Evolutionary conservation across 1,284 basidiomycete genomes (phyloP).

Genomic region (Fomitiporia mediterranea): DNA sequence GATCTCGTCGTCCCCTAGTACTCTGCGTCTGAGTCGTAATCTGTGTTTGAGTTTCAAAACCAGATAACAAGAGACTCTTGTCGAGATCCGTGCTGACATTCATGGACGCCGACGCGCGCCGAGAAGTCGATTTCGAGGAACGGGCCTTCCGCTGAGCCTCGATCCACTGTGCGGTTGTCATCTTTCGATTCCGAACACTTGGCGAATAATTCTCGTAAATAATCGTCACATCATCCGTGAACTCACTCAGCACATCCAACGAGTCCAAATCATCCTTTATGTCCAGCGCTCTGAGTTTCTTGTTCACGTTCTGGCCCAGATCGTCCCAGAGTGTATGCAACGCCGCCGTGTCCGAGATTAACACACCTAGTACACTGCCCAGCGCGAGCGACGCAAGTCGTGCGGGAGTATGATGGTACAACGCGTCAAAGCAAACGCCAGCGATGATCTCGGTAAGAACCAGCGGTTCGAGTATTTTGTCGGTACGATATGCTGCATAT

Average conservation of each 20-base stretch:
- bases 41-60: conserved; percentile 1
- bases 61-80: neutral
- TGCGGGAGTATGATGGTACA: conserved; percentile 54
- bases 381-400: conserved; percentile 54
- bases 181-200: neutral
- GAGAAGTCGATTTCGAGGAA: conserved; percentile 6
- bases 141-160: conserved; percentile 4
- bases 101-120: conserved; percentile 1
- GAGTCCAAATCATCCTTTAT: conserved; percentile 12
- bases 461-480: conserved; percentile 53
- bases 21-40: conserved; percentile 1
- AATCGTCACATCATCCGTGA: conserved; percentile 5
- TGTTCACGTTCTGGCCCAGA: conserved; percentile 31
- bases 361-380: conserved; percentile 63
- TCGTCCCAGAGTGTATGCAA: conserved; percentile 56
- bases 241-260: conserved; percentile 17
- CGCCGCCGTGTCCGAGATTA: conserved; percentile 52
- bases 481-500: conserved; percentile 55
- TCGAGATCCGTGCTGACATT: neutral
- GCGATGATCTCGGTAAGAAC: conserved; percentile 61
- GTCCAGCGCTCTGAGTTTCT: neutral
- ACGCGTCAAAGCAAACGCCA: conserved; percentile 62
- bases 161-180: conserved; percentile 12
- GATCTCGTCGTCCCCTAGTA: neutral
- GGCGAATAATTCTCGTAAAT: conserved; percentile 1